phyloP scores from a whole-genome alignment of 176 grass and related monocot genomes.

The Carex cristatella region DNA sequence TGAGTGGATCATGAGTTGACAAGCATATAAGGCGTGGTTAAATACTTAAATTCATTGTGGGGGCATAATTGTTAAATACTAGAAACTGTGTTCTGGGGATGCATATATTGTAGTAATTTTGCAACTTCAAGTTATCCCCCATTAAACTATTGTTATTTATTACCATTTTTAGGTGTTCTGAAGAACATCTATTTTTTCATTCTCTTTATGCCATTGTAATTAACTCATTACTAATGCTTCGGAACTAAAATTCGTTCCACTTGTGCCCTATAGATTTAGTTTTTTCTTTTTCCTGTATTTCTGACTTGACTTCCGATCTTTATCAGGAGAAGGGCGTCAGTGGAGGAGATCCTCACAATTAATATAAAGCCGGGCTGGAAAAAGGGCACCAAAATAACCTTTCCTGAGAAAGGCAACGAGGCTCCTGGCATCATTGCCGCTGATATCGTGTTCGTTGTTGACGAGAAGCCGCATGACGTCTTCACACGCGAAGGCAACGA shows the following conservation, averaged over 20 bases:
- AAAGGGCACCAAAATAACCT: conserved; percentile 81
- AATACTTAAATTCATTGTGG: background rate
- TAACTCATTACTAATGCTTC: background rate
- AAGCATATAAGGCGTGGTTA: background rate
- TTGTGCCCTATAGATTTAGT: background rate
- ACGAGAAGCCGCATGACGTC: conserved; percentile 59
- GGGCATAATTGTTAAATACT: background rate
- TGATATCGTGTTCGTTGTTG: conserved; percentile 64
- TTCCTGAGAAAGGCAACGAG: conserved; percentile 72
- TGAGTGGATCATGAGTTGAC: background rate
- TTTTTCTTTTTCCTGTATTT: conserved; percentile 22
- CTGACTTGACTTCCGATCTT: background rate
- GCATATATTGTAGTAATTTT: background rate
- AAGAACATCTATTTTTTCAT: background rate
- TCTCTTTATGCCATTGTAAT: background rate
- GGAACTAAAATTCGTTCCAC: background rate
- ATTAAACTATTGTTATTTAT: background rate
- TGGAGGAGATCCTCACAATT: conserved; percentile 69
- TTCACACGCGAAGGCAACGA: conserved; percentile 80
- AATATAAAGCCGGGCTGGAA: conserved; percentile 85
- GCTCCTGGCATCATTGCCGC: conserved; percentile 47
- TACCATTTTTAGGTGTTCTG: background rate
- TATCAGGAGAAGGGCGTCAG: conserved; percentile 41
- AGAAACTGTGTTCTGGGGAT: background rate
- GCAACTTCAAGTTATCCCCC: background rate